These are phyloP conservation scores for Scedosporium apiospermum DNA, from an alignment of 2,329 filamentous ascomycete species.

Conservation along the genomic window DNA sequence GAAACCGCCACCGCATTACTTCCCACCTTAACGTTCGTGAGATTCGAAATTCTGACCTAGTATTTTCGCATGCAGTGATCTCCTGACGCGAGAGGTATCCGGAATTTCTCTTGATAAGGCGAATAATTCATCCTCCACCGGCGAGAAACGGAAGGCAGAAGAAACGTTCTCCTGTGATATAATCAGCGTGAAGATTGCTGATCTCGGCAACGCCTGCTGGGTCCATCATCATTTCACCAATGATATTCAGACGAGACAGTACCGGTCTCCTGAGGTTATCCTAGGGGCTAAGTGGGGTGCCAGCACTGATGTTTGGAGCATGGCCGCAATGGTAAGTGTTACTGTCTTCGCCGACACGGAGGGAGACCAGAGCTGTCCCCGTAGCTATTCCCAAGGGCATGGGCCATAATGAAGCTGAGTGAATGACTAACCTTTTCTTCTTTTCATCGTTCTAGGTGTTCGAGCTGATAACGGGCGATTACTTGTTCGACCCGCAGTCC, in stretches of 20 bases:
- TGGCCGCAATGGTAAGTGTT: constrained; percentile 86
- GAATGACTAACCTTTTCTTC: not conserved
- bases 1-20: too few relatives aligned
- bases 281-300: constrained; percentile 96
- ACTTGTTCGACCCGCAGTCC: constrained; percentile 95
- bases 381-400: too few relatives aligned
- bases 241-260: constrained; percentile 96
- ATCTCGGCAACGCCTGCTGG: constrained; percentile 97
- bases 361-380: too few relatives aligned
- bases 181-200: constrained; percentile 98
- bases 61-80: constrained; percentile 47
- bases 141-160: constrained; percentile 55
- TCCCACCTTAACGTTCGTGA: not conserved
- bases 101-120: constrained; percentile 85
- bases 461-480: constrained; percentile 95
- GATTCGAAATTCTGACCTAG: not conserved
- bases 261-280: constrained; percentile 94
- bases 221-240: constrained; percentile 98
- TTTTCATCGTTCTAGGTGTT: constrained; percentile 52
- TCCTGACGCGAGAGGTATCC: constrained; percentile 86
- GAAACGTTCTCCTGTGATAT: constrained; percentile 54
- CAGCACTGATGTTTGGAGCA: constrained; percentile 99
- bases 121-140: constrained; percentile 37
- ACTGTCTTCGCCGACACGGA: not conserved
- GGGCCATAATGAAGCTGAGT: too few relatives aligned